Evolutionary conservation across 495 filamentous ascomycete species (phyloP), one percentile per base, ranked within the genome.

Genomic region (Staphylotrichum longicolle): DNA sequence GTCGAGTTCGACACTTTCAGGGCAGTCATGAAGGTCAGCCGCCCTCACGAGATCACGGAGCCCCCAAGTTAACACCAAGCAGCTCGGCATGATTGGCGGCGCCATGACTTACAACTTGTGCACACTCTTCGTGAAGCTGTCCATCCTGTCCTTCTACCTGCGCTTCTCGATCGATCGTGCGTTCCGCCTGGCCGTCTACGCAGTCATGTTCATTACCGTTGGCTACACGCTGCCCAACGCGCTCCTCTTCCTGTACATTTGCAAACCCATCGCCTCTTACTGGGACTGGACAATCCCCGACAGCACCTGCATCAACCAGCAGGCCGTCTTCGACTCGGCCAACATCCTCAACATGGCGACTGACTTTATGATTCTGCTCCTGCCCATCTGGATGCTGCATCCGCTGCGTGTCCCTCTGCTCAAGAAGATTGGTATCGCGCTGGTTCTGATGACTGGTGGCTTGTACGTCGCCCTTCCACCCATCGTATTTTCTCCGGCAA

Each of bases 81-180:
- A 69, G 69, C 20, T 70, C 11, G 64, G 66, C 40, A 63, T 69
- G 32, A 62, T 70, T 5, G 62, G 58, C 15, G 66, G 68, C 34
- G 15, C 63, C 35, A 46, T 67, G 11, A 54, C 64, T n/a, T 72
- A 69, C 53, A 63, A 63, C 56, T 49, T 72, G 15, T 45, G 60
- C 6, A 70, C 70, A 3, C 65, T 75, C 51, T 73, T 75, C 53
- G 60, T 67, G 54, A 75, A 75, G 54, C 11, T 57, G 12, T 68
- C 72, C 10, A 72, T 75, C 37, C 60, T 75, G 1, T 52, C 63
- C 39, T 68, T 73, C 61, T 73, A 70, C 56, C 63, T 68, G 4
- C 67, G 66, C 10, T 72, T 73, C 62, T 55, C 63, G 3, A 34
- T 57, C 35, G 61, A 70, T 30, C 35, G 56, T 0, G 44, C 42